Percentiles rank a stretch among this genome's conserved stretches.
These are phyloP conservation scores for Ensete ventricosum DNA, from an alignment of 176 grass and related monocot species.

Conservation along the genomic window DNA sequence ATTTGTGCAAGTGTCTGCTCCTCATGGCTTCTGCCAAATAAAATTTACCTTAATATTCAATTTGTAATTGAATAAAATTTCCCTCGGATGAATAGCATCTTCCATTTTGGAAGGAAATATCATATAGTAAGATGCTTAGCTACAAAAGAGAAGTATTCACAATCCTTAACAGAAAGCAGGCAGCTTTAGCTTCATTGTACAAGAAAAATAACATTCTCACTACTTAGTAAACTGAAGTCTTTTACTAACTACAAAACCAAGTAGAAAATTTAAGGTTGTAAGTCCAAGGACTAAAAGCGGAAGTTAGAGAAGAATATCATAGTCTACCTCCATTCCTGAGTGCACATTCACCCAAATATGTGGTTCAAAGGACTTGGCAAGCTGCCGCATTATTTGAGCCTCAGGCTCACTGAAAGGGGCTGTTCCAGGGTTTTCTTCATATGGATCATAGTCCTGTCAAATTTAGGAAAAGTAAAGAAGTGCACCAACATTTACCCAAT, in stretches of 20 bases:
- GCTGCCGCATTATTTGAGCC: constrained; percentile 78
- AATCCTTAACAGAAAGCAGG: background rate
- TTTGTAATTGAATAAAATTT: too few species aligned
- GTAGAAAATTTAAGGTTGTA: background rate
- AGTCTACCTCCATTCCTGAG: constrained; percentile 91
- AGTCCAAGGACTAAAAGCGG: background rate
- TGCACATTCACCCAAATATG: constrained; percentile 98
- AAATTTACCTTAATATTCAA: too few species aligned
- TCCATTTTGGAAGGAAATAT: too few species aligned
- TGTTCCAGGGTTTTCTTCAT: constrained; percentile 76
- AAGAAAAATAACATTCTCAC: background rate
- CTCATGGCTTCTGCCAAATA: too few species aligned
- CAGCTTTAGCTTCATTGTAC: background rate
- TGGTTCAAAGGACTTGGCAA: constrained; percentile 78
- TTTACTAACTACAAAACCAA: background rate
- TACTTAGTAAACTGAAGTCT: background rate
- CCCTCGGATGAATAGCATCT: too few species aligned
- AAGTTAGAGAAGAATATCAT: background rate
- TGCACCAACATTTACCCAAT: background rate
- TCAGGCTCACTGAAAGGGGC: constrained; percentile 95
- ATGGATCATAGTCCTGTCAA: constrained; percentile 83
- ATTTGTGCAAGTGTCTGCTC: too few species aligned
- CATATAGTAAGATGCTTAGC: too few species aligned
- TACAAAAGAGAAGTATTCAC: background rate
- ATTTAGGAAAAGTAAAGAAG: background rate